Base-by-base conservation (phyloP, 192 early-diverging fungal genomes). In the Radiomyces spectabilis region DNA sequence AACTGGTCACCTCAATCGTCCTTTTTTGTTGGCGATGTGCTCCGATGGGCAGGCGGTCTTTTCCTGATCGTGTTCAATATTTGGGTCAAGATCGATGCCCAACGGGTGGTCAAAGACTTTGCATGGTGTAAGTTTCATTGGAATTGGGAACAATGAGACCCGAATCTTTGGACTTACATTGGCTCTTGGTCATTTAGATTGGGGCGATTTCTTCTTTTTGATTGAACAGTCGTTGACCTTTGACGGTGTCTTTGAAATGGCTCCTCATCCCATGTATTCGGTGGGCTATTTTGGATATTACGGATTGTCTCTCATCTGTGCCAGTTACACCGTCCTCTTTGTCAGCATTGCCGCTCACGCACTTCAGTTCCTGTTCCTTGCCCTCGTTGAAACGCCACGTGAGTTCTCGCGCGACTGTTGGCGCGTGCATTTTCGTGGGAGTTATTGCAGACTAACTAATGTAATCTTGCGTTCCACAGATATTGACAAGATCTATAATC, bases 181-280 rank as follows among this genome's bases (percentile, higher is more conserved):
- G 4, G 33, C 40, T n/a, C 24, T 45, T 15, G 10, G 34, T 40
- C 51, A 41, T 53, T 33, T 57, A 91, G 90, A 98, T 72, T 98
- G 95, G 95, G 95, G 95, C 50, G 93, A 97, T 67, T 98, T 98
- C 63, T 98, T 98, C 79, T 97, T 98, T 68, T 69, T 95, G 46
- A 78, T 91, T 43, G 88, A 91, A 56, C 85, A 88, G 64, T 85
- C 91, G n/a, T 72, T 92, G 33, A 93, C 88, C 0, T 90, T 94
- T 69, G 87, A 93, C 66, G 90, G 92, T 35, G 91, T 93, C 16
- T 95, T 95, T 75, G 93, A 96, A 66, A 88, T 93, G 85, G 92
- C 91, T 0, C 94, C 94, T 35, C 96, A 98, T 59, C 96, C 96
- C 8, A 98, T 97, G 94, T 98, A 98, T 75, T 95, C 92, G 24